Percentiles rank a stretch among this genome's conserved stretches.
Conservation (phyloP, 306 rosid species). For the Citrullus mucosospermus region DNA sequence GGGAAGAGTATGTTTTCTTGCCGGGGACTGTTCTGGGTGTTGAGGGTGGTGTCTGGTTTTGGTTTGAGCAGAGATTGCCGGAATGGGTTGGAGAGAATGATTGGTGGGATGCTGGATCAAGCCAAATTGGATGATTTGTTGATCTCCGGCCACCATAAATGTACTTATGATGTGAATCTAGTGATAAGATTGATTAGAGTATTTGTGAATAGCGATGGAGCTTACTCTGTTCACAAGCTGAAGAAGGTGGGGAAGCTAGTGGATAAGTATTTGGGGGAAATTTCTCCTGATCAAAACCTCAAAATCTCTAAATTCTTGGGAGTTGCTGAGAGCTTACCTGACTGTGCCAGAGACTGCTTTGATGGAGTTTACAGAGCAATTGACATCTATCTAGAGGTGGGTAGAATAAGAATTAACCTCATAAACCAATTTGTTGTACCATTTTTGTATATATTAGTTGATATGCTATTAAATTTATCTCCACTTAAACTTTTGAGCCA, state of each 20-base stretch:
- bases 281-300: slow-evolving; percentile 63
- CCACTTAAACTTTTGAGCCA: too few species aligned
- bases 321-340: slow-evolving; percentile 58
- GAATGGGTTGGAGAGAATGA: slow-evolving; percentile 48
- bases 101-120: slow-evolving; percentile 49
- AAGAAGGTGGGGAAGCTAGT: slow-evolving; percentile 49
- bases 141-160: slow-evolving; percentile 24
- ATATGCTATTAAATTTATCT: too few species aligned
- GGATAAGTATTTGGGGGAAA: slow-evolving; percentile 56
- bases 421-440: too few species aligned
- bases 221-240: slow-evolving; percentile 23
- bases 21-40: slow-evolving; percentile 52
- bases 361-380: slow-evolving; percentile 70
- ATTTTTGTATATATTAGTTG: not conserved
- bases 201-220: slow-evolving; percentile 27
- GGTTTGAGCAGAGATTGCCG: slow-evolving; percentile 35
- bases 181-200: slow-evolving; percentile 47
- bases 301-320: slow-evolving; percentile 54
- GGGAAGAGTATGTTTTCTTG: slow-evolving; percentile 46
- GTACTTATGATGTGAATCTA: slow-evolving; percentile 55
- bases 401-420: not conserved
- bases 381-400: slow-evolving; percentile 65
- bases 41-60: slow-evolving; percentile 44
- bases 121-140: slow-evolving; percentile 65
- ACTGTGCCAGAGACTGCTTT: slow-evolving; percentile 48